Percentiles rank a stretch among this genome's conserved stretches.
phyloP scores from a whole-genome alignment of 2,329 filamentous ascomycete species.

The Tolypocladium ovalisporum region DNA sequence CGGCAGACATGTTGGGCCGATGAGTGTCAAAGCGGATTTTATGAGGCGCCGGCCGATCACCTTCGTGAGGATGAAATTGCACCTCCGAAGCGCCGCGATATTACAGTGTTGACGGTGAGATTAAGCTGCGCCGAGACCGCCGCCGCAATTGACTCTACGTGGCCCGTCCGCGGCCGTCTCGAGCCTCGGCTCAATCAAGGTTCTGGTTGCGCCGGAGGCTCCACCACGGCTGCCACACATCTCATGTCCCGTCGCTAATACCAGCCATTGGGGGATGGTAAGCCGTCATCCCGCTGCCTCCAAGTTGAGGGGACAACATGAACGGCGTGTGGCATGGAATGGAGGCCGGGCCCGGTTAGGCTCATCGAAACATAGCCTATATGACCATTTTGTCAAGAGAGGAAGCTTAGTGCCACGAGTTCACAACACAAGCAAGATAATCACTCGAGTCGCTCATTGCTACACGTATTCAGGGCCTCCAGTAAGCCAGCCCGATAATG shows the following conservation, averaged over 20 bases:
- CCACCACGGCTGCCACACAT: not conserved
- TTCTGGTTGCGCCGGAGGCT: not conserved
- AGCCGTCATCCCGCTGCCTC: too few relatives aligned
- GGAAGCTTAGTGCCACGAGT: too few relatives aligned
- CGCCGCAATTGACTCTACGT: not conserved
- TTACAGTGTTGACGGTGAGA: not conserved
- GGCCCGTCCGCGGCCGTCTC: not conserved
- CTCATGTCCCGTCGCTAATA: not conserved
- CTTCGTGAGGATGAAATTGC: not conserved
- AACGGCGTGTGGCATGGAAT: too few relatives aligned
- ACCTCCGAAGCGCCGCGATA: not conserved
- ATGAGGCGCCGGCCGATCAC: not conserved
- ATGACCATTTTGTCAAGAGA: too few relatives aligned
- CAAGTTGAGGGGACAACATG: too few relatives aligned
- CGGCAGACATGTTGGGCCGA: constrained; percentile 8
- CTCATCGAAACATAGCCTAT: too few relatives aligned
- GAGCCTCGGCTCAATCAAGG: not conserved
- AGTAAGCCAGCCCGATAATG: not conserved
- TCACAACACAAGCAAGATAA: not conserved
- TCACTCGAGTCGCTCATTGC: not conserved
- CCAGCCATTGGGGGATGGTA: not conserved
- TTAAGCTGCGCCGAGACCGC: not conserved
- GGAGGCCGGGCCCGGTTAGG: too few relatives aligned
- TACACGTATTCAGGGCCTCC: not conserved
- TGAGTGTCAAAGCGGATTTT: not conserved